These are phyloP conservation scores for Citrullus amarus DNA, from an alignment of 306 rosid genomes.

Conservation along the genomic window DNA sequence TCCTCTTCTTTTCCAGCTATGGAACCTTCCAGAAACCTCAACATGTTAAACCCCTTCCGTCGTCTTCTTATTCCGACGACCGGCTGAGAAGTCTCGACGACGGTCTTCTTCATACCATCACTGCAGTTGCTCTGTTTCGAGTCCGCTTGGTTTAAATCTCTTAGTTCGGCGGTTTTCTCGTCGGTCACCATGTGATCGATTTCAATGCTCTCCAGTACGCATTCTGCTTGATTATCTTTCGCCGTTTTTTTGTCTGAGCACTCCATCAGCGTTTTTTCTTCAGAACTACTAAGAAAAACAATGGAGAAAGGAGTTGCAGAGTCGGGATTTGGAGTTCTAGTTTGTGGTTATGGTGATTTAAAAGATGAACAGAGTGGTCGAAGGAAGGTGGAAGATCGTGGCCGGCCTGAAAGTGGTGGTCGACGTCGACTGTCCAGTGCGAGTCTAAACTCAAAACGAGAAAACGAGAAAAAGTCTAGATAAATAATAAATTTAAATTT, in stretches of 20 bases:
- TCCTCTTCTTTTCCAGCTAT: constrained; percentile 58
- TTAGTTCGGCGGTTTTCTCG: neutral
- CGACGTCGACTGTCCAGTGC: neutral
- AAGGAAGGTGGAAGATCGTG: neutral
- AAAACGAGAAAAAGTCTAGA: neutral
- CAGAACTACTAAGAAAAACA: neutral
- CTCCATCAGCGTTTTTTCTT: constrained; percentile 1
- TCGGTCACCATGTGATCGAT: constrained; percentile 32
- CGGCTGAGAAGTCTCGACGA: neutral
- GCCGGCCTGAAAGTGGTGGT: neutral
- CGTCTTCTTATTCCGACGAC: constrained; percentile 13
- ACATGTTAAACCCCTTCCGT: constrained; percentile 41
- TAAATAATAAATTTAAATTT: neutral
- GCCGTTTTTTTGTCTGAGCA: constrained; percentile 10
- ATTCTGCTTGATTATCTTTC: constrained; percentile 22
- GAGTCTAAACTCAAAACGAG: neutral
- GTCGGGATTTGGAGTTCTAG: neutral
- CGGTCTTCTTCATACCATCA: constrained; percentile 23
- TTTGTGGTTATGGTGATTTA: neutral
- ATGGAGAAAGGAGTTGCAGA: neutral
- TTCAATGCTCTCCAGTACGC: constrained; percentile 48
- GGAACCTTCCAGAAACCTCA: constrained; percentile 66
- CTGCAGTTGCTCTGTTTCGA: constrained; percentile 4
- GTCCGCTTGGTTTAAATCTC: constrained; percentile 8
- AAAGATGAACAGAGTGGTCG: neutral